These are phyloP conservation scores for Debaryomyces robertsiae DNA, from an alignment of 1,139 yeast genomes.

Conservation along the genomic window DNA sequence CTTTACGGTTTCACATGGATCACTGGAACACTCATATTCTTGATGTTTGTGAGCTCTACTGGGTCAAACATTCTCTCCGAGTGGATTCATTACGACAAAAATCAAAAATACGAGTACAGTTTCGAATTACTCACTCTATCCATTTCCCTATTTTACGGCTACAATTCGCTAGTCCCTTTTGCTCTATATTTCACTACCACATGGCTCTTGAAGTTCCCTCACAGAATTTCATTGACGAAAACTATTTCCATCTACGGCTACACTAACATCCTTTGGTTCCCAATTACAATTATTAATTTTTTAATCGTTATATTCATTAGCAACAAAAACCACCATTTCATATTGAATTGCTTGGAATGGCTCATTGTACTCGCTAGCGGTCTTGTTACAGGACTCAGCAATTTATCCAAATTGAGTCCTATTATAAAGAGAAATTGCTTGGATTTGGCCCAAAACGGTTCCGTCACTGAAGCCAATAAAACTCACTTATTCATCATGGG, in stretches of 20 bases:
- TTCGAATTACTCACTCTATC: conserved; percentile 68
- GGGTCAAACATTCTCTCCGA: conserved; percentile 44
- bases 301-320: conserved; percentile 49
- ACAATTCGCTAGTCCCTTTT: conserved; percentile 64
- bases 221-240: conserved; percentile 41
- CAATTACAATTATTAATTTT: conserved; percentile 63
- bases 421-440: conserved; percentile 39
- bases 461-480: conserved; percentile 22
- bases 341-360: conserved; percentile 50
- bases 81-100: conserved; percentile 45
- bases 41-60: conserved; percentile 74
- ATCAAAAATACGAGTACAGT: conserved; percentile 54
- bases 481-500: conserved; percentile 26
- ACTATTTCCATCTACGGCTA: conserved; percentile 73
- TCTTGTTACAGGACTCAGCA: conserved; percentile 50
- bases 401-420: conserved; percentile 46
- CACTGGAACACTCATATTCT: conserved; percentile 72
- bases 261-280: conserved; percentile 77
- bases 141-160: conserved; percentile 69
- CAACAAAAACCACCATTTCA: conserved; percentile 33
- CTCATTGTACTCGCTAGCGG: conserved; percentile 48
- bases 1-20: conserved; percentile 86
- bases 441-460: conserved; percentile 30
- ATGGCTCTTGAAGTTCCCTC: conserved; percentile 44
- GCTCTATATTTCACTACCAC: conserved; percentile 52